phyloP scores from a whole-genome alignment of 2,329 filamentous ascomycete species.

The Orbilia ellipsospora region DNA sequence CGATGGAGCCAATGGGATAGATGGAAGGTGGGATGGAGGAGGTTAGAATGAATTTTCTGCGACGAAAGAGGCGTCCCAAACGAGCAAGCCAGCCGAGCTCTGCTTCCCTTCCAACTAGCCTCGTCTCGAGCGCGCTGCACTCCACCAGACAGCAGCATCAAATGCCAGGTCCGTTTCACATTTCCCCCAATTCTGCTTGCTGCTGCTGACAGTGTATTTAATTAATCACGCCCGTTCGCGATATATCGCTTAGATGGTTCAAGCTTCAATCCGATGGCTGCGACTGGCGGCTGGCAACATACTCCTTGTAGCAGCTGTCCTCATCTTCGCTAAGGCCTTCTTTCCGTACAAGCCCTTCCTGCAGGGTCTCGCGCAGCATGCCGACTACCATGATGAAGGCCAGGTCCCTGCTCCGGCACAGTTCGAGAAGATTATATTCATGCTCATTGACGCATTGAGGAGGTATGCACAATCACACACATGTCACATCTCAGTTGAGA shows the following conservation, averaged over 20 bases:
- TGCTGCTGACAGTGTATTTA: neutral
- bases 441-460: slow-evolving; percentile 95
- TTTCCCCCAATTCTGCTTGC: neutral
- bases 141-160: neutral
- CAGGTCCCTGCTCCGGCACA: slow-evolving; percentile 70
- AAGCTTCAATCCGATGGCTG: slow-evolving; percentile 56
- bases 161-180: slow-evolving; percentile 6
- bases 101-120: neutral
- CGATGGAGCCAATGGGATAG: slow-evolving; percentile 4
- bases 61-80: slow-evolving; percentile 12
- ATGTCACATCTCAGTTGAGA: neutral
- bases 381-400: slow-evolving; percentile 59
- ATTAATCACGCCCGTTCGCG: neutral
- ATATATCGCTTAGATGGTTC: slow-evolving; percentile 39
- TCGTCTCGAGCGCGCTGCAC: neutral
- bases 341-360: slow-evolving; percentile 98
- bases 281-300: slow-evolving; percentile 76
- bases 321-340: slow-evolving; percentile 87
- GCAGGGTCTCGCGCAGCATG: slow-evolving; percentile 80
- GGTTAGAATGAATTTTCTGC: neutral
- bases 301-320: slow-evolving; percentile 77
- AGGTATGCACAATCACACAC: slow-evolving; percentile 69
- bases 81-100: slow-evolving; percentile 28
- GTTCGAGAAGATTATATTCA: slow-evolving; percentile 92
- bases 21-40: neutral